Percentiles rank a stretch among this genome's conserved stretches.
Evolutionary conservation across 2,329 filamentous ascomycete genomes (phyloP).

Genomic region (Knoxdaviesia proteae): DNA sequence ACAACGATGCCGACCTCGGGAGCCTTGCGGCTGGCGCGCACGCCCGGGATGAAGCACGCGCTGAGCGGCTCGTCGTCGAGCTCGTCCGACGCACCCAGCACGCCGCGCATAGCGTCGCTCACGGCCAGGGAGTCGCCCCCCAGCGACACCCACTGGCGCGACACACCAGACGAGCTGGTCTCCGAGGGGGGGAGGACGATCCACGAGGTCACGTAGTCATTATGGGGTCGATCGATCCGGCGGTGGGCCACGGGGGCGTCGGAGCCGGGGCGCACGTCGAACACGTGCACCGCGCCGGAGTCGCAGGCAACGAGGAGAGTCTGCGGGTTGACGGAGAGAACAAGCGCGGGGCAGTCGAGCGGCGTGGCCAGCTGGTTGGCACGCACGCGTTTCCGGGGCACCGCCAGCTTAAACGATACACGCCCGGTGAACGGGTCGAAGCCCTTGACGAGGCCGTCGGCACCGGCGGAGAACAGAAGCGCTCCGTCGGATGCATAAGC

Average conservation of each 20-base stretch:
- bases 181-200: slow-evolving; percentile 62
- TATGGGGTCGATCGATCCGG: slow-evolving; percentile 45
- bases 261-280: slow-evolving; percentile 51
- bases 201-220: slow-evolving; percentile 80
- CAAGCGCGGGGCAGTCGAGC: slow-evolving; percentile 51
- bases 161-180: slow-evolving; percentile 68
- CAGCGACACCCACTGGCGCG: slow-evolving; percentile 88
- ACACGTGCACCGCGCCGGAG: slow-evolving; percentile 70
- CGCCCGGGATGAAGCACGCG: slow-evolving; percentile 54
- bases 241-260: slow-evolving; percentile 47
- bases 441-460: slow-evolving; percentile 33
- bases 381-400: slow-evolving; percentile 26
- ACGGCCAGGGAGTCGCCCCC: slow-evolving; percentile 81
- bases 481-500: slow-evolving; percentile 61
- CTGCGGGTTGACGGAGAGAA: slow-evolving; percentile 72
- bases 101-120: slow-evolving; percentile 70
- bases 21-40: slow-evolving; percentile 41
- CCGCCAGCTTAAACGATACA: slow-evolving; percentile 63
- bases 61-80: slow-evolving; percentile 88
- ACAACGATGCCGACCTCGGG: slow-evolving; percentile 55
- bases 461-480: slow-evolving; percentile 45
- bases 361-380: not conserved
- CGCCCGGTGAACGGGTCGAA: slow-evolving; percentile 37
- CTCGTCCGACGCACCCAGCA: slow-evolving; percentile 76
- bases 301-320: slow-evolving; percentile 79